Evolutionary conservation across 2,329 filamentous ascomycete species (phyloP), one percentile per base, ranked within the genome.

Genomic region (Ophiostoma perfectum): DNA sequence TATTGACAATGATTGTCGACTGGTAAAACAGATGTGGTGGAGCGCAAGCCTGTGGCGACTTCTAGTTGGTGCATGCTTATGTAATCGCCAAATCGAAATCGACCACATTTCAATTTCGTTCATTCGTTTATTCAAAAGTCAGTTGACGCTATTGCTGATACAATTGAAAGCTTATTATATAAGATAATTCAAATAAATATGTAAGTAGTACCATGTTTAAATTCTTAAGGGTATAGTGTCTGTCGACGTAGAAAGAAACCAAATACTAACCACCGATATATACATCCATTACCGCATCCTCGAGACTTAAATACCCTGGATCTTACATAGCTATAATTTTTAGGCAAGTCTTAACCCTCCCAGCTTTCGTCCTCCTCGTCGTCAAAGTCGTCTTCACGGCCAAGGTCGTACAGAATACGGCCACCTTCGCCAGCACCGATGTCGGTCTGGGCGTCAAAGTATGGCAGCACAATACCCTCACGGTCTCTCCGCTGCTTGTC

Each of bases 401-500:
- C 94, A 91, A 98, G 96, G 74, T 98, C 94, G 77, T 99, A 99
- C 75, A 99, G 76, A 72, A 99, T 99, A 70, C 94, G 85, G 0
- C 95, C 95, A 4, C 95, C 94, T 74, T 96, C 92, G 0, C 93
- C 93, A 0, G 86, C 84, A 0, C 88, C 89, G 66, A 88, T 84
- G 64, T 89, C 90, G 67, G 88, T 91, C 83, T 99, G 95, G 38
- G 95, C 95, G 81, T 99, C 95, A 78, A 96, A 97, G 77, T 99
- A 98, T 16, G 95, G 95, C 77, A 98, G 77, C 55, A 98, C 91
- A 8, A 99, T 91, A 0, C 90, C 91, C 74, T 97, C 94, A 39
- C 95, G 82, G 66, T 96, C 94, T 72, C 84, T 83, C 73, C 90
- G 86, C 80, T 99, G 95, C 80, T 95, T 93, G 70, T 97, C 94